Percentiles rank a stretch among this genome's conserved stretches.
Conservation (phyloP, 345 rosid species). For the Pugionium dolabratum region DNA sequence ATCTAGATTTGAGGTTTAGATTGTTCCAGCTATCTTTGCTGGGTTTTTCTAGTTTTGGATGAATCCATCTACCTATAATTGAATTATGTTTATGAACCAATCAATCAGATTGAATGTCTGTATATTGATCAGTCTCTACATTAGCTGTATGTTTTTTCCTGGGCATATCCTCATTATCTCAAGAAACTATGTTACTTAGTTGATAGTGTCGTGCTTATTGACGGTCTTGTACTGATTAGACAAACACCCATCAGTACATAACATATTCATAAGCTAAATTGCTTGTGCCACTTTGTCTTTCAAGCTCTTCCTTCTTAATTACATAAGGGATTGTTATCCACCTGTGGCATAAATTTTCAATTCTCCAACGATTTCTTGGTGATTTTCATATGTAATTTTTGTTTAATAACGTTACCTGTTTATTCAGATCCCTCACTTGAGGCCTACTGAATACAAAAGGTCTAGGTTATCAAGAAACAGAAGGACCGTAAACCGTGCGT, state of each 20-base stretch:
- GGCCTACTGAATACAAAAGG: slow-evolving; percentile 69
- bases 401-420: not conserved
- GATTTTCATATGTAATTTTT: not conserved
- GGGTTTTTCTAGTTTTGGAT: too few relatives aligned
- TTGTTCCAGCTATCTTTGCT: not conserved
- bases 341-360: slow-evolving; percentile 40
- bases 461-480: slow-evolving; percentile 66
- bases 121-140: not conserved
- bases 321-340: slow-evolving; percentile 35
- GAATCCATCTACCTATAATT: too few relatives aligned
- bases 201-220: slow-evolving; percentile 40
- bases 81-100: not conserved
- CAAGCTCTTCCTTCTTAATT: slow-evolving; percentile 28
- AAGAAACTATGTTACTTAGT: not conserved
- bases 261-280: slow-evolving; percentile 57
- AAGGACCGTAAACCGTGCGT: slow-evolving; percentile 23
- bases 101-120: not conserved
- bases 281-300: slow-evolving; percentile 39
- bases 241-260: slow-evolving; percentile 41
- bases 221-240: slow-evolving; percentile 56
- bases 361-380: not conserved
- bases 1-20: slow-evolving; percentile 4
- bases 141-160: too few relatives aligned
- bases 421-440: slow-evolving; percentile 70
- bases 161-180: too few relatives aligned